Evolutionary conservation across 129 eudicot genomes (phyloP).

Genomic region (Erigeron canadensis): DNA sequence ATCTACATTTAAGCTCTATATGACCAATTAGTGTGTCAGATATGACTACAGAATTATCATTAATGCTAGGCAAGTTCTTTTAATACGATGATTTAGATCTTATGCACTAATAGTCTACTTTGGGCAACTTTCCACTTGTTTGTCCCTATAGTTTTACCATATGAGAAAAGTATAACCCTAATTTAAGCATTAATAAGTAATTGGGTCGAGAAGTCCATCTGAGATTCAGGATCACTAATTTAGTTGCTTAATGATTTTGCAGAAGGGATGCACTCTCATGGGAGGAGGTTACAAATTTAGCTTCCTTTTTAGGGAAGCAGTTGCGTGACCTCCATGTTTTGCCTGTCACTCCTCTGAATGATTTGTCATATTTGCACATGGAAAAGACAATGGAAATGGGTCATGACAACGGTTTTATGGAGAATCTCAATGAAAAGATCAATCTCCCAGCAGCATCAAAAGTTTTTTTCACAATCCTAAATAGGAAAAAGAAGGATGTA

Average conservation of each 20-base stretch:
- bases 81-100: too few relatives aligned
- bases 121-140: neutral
- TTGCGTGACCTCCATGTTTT: slow-evolving; percentile 74
- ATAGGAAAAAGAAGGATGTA: slow-evolving; percentile 60
- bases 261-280: slow-evolving; percentile 66
- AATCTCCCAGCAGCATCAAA: slow-evolving; percentile 51
- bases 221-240: neutral
- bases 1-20: too few relatives aligned
- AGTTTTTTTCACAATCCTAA: slow-evolving; percentile 49
- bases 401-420: slow-evolving; percentile 27
- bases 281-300: slow-evolving; percentile 58
- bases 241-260: slow-evolving; percentile 29
- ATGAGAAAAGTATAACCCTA: slow-evolving; percentile 9
- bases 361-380: slow-evolving; percentile 24
- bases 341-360: slow-evolving; percentile 53
- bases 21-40: neutral
- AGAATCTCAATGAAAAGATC: slow-evolving; percentile 23
- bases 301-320: slow-evolving; percentile 89
- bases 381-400: slow-evolving; percentile 29
- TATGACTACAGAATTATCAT: slow-evolving; percentile 4
- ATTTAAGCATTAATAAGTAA: neutral
- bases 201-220: neutral
- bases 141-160: neutral
- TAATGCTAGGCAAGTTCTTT: neutral
- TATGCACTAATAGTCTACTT: too few relatives aligned